These are phyloP conservation scores for Cryptococcus sp. DNA, from an alignment of 1,284 basidiomycete species.

Conservation along the genomic window DNA sequence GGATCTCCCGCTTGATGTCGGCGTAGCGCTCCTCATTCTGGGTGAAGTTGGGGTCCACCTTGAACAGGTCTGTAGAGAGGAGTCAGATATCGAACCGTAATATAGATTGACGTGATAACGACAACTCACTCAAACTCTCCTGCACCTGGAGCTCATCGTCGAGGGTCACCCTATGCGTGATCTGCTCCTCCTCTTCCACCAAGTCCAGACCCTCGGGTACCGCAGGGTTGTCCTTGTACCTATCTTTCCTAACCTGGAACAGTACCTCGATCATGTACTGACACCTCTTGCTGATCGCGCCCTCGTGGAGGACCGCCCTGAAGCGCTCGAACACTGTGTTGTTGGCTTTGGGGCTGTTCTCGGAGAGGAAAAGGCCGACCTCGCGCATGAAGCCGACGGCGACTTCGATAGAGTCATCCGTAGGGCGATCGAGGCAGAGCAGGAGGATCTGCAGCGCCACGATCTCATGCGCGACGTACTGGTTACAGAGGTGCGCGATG, in stretches of 20 bases:
- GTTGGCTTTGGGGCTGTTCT: conserved; percentile 92
- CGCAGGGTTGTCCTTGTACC: conserved; percentile 96
- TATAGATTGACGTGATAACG: not conserved
- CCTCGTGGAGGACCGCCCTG: conserved; percentile 93
- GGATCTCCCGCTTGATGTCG: conserved; percentile 86
- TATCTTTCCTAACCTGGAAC: conserved; percentile 97
- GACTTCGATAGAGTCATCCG: conserved; percentile 97
- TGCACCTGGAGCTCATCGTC: conserved; percentile 92
- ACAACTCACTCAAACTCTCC: conserved; percentile 81
- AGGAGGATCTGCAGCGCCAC: conserved; percentile 93
- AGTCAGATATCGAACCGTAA: not conserved
- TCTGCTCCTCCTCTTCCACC: conserved; percentile 96
- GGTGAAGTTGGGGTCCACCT: conserved; percentile 80
- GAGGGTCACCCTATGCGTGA: conserved; percentile 86
- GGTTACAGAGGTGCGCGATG: conserved; percentile 95
- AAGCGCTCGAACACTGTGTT: conserved; percentile 92
- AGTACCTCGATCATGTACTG: conserved; percentile 99
- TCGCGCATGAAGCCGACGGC: conserved; percentile 97
- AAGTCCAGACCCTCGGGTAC: conserved; percentile 90
- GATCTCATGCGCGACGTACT: conserved; percentile 89
- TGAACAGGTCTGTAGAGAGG: conserved; percentile 80
- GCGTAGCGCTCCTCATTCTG: conserved; percentile 94
- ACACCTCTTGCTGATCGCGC: conserved; percentile 87
- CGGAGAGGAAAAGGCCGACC: conserved; percentile 89
- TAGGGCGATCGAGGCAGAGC: conserved; percentile 88